Base-by-base conservation (phyloP, 208 protist genomes). In the Tritrichomonas foetus region DNA sequence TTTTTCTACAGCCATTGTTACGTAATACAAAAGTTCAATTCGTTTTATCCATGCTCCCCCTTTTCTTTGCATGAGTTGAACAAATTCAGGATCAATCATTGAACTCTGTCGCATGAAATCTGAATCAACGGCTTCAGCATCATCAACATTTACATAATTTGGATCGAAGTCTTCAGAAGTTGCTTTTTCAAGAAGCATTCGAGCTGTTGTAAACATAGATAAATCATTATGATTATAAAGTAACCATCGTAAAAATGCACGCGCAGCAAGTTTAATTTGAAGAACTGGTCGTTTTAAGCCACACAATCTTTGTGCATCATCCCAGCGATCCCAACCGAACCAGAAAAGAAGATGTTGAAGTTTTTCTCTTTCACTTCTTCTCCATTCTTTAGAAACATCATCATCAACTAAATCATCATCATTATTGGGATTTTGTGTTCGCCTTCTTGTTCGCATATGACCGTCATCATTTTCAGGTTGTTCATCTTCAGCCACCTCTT, bases 31-130 rank as follows among this genome's bases (percentile, higher is more conserved):
- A 27, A 89, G 33, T 50, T 89, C 78, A 14, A 89, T 89, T 57
- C 78, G 33, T 49, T 89, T 89, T 1, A 89, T 89, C 78, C 78
- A 89, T 16, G 78, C 78, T 33, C 78, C 78, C 33, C 78, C 78
- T 89, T 89, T 89, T 49, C 47, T 25, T 57, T 44, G 8, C 44
- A 47, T 49, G 1, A 36, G 13, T 49, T 53, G 44, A 36, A 89
- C 78, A 36, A 89, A 89, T 41, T 89, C 78, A 36, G 78, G 78
- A 89, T 89, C 78, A 89, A 89, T 53, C 78, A 89, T 89, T 61
- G 78, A 25, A 39, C 47, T 22, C 30, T 89, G 78, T 57, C 57
- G 53, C 78, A 89, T 89, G 30, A 89, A 89, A 61, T 89, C 78
- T n/a, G 44, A 25, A 89, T 89, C 78, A 16, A 57, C n/a, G 20